Evolutionary conservation across 116 monocot genomes (phyloP), one percentile per base, ranked within the genome.

Genomic region (Dioscorea cayenensis): DNA sequence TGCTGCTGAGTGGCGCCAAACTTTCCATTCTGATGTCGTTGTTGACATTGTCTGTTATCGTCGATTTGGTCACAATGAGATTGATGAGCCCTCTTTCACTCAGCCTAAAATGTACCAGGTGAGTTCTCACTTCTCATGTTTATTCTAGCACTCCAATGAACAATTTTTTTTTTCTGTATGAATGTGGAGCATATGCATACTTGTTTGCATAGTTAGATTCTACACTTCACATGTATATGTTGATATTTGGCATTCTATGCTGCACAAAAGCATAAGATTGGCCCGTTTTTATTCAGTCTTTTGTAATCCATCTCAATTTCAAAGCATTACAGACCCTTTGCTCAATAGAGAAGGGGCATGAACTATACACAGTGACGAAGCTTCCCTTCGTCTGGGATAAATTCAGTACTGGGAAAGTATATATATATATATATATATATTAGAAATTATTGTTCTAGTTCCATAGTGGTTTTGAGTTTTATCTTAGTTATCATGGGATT

Each of bases 81-180:
- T 55, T 55, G 55, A 55, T n/a, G 55, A 55, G n/a, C 55, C 55
- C n/a, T 55, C 55, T n/a, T 55, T 55, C n/a, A 55, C 55, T 5
- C 55, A 55, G n/a, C 55, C 55, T 55, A 55, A 55, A n/a, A 55
- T 55, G 55, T 55, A 55, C n/a, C 55, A 55, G 55, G 55, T 55
- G 55, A 55, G 18, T 55, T 55, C 55, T 43, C 43, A 43, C 43
- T 55, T 55, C 55, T n/a, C 19, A n/a, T 55, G 5, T 55, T 5
- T 18, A n/a, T 55, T 55, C 14, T 55, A n/a, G 0, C 14, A 55
- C 55, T 55, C n/a, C 16, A 55, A 55, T 5, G 6, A 52, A 52
- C 4, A 13, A 0, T 52, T 52, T 14, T 38, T 38, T 9, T 25
- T 25, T 25, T 25, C 1, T 38, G 18, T 3, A 52, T 14, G 18